Percentiles rank a stretch among this genome's conserved stretches.
These are phyloP conservation scores for Aspergillus pseudoglaucus DNA, from an alignment of 2,329 filamentous ascomycete species.

Conservation along the genomic window DNA sequence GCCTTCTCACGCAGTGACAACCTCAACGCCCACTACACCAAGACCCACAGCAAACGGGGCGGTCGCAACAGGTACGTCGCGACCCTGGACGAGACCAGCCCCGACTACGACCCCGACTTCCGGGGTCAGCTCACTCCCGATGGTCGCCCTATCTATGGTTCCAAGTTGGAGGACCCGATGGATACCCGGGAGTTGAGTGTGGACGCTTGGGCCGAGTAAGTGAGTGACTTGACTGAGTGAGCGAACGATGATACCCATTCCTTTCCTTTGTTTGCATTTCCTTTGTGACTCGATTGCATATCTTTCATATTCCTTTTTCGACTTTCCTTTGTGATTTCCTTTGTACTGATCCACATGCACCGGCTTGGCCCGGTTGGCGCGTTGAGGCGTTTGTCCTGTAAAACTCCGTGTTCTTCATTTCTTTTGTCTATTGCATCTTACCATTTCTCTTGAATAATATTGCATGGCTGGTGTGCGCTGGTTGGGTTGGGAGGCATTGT, in stretches of 20 bases:
- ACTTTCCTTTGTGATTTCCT: slow-evolving; percentile 16
- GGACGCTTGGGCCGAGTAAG: not conserved
- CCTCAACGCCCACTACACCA: slow-evolving; percentile 41
- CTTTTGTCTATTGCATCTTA: not conserved
- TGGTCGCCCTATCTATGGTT: slow-evolving; percentile 35
- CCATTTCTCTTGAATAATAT: not conserved
- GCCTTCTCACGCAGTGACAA: slow-evolving; percentile 41
- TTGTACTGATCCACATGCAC: slow-evolving; percentile 7
- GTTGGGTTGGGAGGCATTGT: not conserved
- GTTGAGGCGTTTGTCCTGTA: slow-evolving; percentile 16
- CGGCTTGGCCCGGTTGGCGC: slow-evolving; percentile 12
- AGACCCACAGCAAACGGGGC: slow-evolving; percentile 42
- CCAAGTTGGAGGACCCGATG: slow-evolving; percentile 29
- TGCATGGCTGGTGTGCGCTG: not conserved
- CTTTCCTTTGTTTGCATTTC: not conserved
- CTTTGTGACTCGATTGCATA: slow-evolving; percentile 18
- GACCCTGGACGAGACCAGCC: slow-evolving; percentile 37
- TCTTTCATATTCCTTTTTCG: slow-evolving; percentile 19
- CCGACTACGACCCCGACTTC: slow-evolving; percentile 39
- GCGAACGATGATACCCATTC: slow-evolving; percentile 20
- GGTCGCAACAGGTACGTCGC: slow-evolving; percentile 42
- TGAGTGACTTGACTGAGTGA: slow-evolving; percentile 16
- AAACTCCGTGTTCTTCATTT: slow-evolving; percentile 5
- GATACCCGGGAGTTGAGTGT: slow-evolving; percentile 26
- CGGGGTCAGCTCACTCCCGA: slow-evolving; percentile 37